Conservation (phyloP, 2,329 filamentous ascomycete genomes). For the Parafenestella ontariensis region DNA sequence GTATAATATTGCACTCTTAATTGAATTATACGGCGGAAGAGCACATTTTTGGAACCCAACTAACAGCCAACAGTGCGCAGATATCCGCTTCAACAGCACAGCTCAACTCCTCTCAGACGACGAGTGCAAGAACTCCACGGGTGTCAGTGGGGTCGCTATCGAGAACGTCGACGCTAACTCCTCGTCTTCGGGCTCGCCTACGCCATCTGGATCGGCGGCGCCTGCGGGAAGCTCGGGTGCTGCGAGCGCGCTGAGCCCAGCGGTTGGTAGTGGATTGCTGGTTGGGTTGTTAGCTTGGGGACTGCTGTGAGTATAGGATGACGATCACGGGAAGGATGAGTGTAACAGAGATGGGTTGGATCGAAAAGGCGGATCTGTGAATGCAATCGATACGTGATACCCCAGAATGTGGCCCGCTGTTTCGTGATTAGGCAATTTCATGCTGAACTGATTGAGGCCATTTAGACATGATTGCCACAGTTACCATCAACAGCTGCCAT, state of each 20-base stretch:
- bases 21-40: too few relatives aligned
- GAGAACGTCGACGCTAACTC: constrained; percentile 22
- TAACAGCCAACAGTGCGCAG: constrained; percentile 49
- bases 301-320: constrained; percentile 8
- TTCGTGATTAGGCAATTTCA: too few relatives aligned
- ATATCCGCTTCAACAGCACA: constrained; percentile 52
- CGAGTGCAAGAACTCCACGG: constrained; percentile 50
- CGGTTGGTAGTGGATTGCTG: constrained; percentile 23
- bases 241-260: constrained; percentile 21
- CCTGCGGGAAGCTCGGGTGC: constrained; percentile 17
- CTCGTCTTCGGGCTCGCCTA: constrained; percentile 1
- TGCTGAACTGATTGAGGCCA: too few relatives aligned
- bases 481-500: too few relatives aligned
- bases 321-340: too few relatives aligned
- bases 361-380: too few relatives aligned
- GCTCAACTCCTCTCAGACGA: constrained; percentile 47
- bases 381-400: too few relatives aligned
- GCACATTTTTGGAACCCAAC: too few relatives aligned
- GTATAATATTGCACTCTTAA: too few relatives aligned
- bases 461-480: too few relatives aligned
- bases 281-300: constrained; percentile 31
- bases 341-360: too few relatives aligned
- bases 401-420: too few relatives aligned
- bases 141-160: constrained; percentile 45
- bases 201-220: constrained; percentile 2